Conservation (phyloP, 2,329 filamentous ascomycete genomes). For the Elsinoe perseae region DNA sequence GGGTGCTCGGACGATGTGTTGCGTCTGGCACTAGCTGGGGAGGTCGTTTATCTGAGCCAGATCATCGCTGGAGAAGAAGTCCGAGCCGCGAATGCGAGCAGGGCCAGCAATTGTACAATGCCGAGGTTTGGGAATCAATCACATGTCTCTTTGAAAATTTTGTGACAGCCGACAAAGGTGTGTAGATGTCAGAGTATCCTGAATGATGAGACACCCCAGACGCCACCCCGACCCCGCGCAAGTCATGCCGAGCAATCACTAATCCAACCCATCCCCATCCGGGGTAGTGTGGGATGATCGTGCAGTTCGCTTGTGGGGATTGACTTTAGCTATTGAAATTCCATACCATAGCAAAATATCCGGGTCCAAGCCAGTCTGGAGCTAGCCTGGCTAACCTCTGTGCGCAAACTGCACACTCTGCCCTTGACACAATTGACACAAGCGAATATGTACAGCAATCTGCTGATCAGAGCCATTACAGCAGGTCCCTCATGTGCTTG, state of each 20-base stretch:
- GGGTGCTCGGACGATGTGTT: background rate
- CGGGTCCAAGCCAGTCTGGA: background rate
- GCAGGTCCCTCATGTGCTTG: background rate
- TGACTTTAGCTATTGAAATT: constrained; percentile 1
- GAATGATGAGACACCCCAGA: background rate
- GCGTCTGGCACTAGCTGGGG: background rate
- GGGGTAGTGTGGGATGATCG: background rate
- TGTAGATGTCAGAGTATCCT: background rate
- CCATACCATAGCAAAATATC: constrained; percentile 3
- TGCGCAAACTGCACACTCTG: background rate
- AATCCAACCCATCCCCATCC: background rate
- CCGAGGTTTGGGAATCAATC: background rate
- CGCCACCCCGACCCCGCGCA: background rate
- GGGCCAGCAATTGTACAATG: background rate
- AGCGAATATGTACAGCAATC: background rate
- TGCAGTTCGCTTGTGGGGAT: constrained; percentile 1
- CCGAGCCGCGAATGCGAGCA: background rate
- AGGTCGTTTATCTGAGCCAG: constrained; percentile 7
- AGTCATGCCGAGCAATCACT: constrained; percentile 2
- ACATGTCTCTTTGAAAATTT: background rate
- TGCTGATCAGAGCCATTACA: background rate
- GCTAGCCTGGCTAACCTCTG: background rate
- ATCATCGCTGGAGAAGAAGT: background rate
- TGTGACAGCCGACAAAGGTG: background rate
- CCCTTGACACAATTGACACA: no score